Base-by-base conservation (phyloP, 305 asterid genomes). In the Stenogyne calaminthoides region DNA sequence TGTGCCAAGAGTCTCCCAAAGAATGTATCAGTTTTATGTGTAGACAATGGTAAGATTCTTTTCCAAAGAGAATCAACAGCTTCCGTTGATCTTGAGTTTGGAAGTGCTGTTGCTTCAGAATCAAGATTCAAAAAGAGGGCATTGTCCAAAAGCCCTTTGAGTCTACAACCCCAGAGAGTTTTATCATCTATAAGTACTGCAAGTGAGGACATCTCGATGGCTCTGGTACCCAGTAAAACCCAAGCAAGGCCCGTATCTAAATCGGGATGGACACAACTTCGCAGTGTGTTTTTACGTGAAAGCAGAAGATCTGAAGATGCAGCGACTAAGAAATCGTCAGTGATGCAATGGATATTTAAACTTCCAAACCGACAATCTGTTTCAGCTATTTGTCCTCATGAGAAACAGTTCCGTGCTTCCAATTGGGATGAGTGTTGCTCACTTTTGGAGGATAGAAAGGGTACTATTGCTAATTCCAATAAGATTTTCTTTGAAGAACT, bases 21-120 rank as follows among this genome's bases (percentile, higher is more conserved):
- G 72, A 64, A 76, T 75, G 75, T 84, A 19, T 79, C 91, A 27
- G 93, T 91, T 77, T 20, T 79, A 40, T 88, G 91, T 54, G 89
- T 88, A 73, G 84, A 82, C 79, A 89, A 89, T 64, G 96, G 96
- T 12, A 89, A 89, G 81, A 81, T 88, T 36, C 56, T 89, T 60
- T 89, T 82, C 77, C 83, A 72, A 69, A 86, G 89, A 64, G 87
- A 62, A 67, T 79, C 85, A 69, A 58, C 77, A 47, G 69, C 74
- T 81, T 65, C 70, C 49, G 15, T 20, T 65, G 76, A 67, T 55
- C 77, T 56, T 42, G 86, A 79, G 56, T 81, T 73, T 64, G 80
- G 74, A 64, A 74, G 72, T 39, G 66, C 52, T 68, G 83, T 78
- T 69, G 81, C 82, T 70, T 69, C 74, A 62, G 86, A 77, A 72